These are phyloP conservation scores for Beauveria brongniartii DNA, from an alignment of 2,329 filamentous ascomycete genomes.

Conservation along the genomic window DNA sequence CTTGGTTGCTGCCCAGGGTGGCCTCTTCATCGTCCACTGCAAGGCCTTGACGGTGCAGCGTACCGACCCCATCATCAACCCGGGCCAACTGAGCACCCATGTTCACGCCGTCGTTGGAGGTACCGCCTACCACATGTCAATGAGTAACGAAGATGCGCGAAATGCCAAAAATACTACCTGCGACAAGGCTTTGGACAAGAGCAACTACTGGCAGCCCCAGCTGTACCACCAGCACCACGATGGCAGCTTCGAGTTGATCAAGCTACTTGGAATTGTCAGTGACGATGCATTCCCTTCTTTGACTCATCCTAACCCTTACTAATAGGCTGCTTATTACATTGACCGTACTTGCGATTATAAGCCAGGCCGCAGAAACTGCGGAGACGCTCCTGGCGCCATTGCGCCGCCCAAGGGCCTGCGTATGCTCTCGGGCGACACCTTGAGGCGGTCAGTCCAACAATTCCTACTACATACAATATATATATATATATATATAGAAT, in stretches of 20 bases:
- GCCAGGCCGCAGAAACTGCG: constrained; percentile 18
- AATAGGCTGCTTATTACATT: constrained; percentile 21
- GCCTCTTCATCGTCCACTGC: constrained; percentile 21
- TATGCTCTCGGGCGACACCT: constrained; percentile 56
- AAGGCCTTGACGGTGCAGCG: constrained; percentile 30
- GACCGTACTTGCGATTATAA: constrained; percentile 21
- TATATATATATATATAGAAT: too few relatives aligned
- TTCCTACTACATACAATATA: background rate
- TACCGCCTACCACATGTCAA: constrained; percentile 48
- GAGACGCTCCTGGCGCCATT: constrained; percentile 25
- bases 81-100: constrained; percentile 45
- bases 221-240: constrained; percentile 43
- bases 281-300: too few relatives aligned
- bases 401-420: constrained; percentile 56
- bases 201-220: constrained; percentile 61
- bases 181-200: constrained; percentile 51
- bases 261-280: constrained; percentile 22
- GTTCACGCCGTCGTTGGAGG: constrained; percentile 56
- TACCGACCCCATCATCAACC: constrained; percentile 50
- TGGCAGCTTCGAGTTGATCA: constrained; percentile 42
- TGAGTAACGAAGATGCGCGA: constrained; percentile 43
- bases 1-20: background rate
- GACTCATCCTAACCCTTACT: background rate
- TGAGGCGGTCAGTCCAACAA: constrained; percentile 26
- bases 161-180: constrained; percentile 56